A percentile compares a stretch with the other conserved stretches of the same genome.
Conservation (phyloP, 2,329 filamentous ascomycete species). For the Xylariaceae sp. region DNA sequence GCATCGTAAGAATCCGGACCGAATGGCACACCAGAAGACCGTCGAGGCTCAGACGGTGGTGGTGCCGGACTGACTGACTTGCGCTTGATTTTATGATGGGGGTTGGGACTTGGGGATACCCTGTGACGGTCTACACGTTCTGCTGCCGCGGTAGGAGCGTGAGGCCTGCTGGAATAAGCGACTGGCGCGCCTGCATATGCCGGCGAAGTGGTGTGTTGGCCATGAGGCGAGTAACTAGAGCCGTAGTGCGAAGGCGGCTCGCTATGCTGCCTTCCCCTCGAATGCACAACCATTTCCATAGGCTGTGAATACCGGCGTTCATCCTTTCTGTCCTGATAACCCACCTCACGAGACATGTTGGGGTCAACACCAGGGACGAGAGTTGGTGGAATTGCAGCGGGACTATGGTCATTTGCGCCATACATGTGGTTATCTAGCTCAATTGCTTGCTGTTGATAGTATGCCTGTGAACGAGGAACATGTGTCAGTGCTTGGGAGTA, state of each 20-base stretch:
- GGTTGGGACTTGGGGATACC: conserved; percentile 39
- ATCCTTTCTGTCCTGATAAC: conserved; percentile 49
- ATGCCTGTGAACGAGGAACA: conserved; percentile 24
- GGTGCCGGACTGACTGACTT: conserved; percentile 73
- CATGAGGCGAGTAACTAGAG: conserved; percentile 23
- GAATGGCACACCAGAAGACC: conserved; percentile 61
- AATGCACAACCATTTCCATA: conserved; percentile 34
- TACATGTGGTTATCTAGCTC: conserved; percentile 36
- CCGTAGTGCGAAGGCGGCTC: conserved; percentile 29
- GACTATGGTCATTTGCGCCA: conserved; percentile 34
- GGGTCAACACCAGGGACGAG: conserved; percentile 58
- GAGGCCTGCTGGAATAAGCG: conserved; percentile 24
- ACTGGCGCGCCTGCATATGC: conserved; percentile 34
- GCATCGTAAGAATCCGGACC: conserved; percentile 70
- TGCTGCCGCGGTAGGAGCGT: conserved; percentile 18
- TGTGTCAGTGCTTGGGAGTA: conserved; percentile 31
- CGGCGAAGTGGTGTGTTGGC: conserved; percentile 20
- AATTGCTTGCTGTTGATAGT: conserved; percentile 29
- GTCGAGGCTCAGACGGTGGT: conserved; percentile 40
- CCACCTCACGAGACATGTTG: conserved; percentile 49
- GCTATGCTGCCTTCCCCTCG: conserved; percentile 37
- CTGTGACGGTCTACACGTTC: conserved; percentile 25
- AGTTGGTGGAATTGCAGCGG: conserved; percentile 49
- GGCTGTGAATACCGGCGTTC: conserved; percentile 42
- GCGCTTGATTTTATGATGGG: conserved; percentile 53